These are phyloP conservation scores for Castanea mollissima DNA, from an alignment of 306 rosid species.

Conservation along the genomic window DNA sequence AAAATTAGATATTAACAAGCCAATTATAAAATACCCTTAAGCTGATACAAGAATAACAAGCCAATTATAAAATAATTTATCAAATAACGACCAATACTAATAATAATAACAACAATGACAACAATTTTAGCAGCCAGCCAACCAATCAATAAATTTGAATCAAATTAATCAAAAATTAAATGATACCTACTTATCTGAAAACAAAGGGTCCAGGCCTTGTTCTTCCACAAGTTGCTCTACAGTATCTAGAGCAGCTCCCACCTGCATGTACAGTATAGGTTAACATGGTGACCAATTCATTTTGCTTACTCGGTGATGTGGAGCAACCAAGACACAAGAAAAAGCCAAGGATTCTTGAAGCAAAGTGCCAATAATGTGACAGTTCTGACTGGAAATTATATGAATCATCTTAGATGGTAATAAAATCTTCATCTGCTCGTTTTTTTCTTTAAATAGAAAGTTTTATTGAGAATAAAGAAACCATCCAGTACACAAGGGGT, in stretches of 20 bases:
- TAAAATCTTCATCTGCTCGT: no score
- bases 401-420: no score
- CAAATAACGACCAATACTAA: not conserved
- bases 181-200: constrained; percentile 49
- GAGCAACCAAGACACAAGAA: not conserved
- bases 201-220: constrained; percentile 65
- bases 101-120: constrained; percentile 2
- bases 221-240: constrained; percentile 78
- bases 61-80: not conserved
- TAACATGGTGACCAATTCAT: not conserved
- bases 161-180: constrained; percentile 16
- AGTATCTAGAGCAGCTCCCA: constrained; percentile 65
- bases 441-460: no score
- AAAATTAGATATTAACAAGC: no score
- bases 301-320: not conserved
- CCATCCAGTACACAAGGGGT: no score
- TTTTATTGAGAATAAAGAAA: no score
- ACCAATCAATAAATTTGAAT: not conserved
- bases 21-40: no score
- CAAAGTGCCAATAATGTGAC: not conserved
- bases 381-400: not conserved
- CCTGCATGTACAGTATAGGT: constrained; percentile 38
- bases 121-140: constrained; percentile 6
- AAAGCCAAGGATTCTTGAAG: not conserved
- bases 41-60: not conserved